Evolutionary conservation across 2,329 filamentous ascomycete genomes (phyloP), one percentile per base, ranked within the genome.

Genomic region (Epichloe festucae): DNA sequence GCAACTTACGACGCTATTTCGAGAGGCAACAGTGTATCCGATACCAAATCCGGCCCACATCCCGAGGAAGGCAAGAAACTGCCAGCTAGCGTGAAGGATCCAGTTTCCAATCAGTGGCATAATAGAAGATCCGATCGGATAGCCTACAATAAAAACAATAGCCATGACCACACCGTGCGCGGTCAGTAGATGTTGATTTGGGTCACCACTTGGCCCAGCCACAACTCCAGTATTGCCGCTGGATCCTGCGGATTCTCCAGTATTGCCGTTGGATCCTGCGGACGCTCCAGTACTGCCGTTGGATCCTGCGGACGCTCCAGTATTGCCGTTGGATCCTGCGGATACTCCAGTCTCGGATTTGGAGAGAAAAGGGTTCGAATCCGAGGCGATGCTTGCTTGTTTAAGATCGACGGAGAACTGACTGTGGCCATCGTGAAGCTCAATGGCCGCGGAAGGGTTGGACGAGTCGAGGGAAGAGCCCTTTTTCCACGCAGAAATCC

Each of bases 21-120:
- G 64, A 8, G 66, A 58, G 14, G 76, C 72, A 4, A 71, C 61
- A 43, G 72, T 67, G 36, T 81, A 67, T 17, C 82, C 82, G 14
- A 83, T 58, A 3, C 68, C 79, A 50, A 85, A 79, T 14, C 76
- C 79, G 12, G 68, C 73, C 71, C 81, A 81, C 74, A 84, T 79
- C 40, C 73, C 65, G 15, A 77, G 53, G 60, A 81, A 77, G 43
- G 72, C 69, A 14, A 81, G 51, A 2, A 70, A 57, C 63, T 85
- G 82, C 65, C 77, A 74, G 10, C 65, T 65, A 6, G 71, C 77
- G 59, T 85, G 82, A n/a, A 79, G 56, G 49, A 73, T 61, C 75
- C 75, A 82, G 41, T 71, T 76, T 45, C 76, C 74, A 10, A 81
- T 54, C 2, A 83, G 55, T 2, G 80, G 77, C 74, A 84, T 82